Base-by-base conservation (phyloP, 768 basidiomycete species). In the Leucocoprinus birnbaumii region DNA sequence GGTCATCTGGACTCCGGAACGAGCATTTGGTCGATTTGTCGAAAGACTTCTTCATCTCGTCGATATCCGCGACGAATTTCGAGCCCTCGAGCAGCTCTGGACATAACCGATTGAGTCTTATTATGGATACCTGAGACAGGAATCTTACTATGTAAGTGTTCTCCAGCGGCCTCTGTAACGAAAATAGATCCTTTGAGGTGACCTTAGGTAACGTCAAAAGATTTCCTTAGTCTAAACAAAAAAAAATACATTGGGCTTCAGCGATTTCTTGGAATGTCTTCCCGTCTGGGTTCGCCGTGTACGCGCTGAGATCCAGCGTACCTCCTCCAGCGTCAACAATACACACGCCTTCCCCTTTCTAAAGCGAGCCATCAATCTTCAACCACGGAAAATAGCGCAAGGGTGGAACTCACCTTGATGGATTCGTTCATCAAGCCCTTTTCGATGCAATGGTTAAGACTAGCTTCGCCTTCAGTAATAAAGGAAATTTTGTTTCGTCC, bases 291-390 rank as follows among this genome's bases (percentile, higher is more conserved):
- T 62, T 68, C 16, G 56, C 59, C 21, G 64, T 71, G 54, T 83
- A 84, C 7, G 79, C 73, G 54, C 77, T 82, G 34, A 84, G 68
- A 58, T 85, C 84, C 24, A 85, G 67, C 0, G 82, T 85, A 31
- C 82, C 84, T 53, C 81, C 81, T 9, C 83, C 83, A 4, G 82
- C 81, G 58, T 85, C 83, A 21, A 84, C 75, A 26, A 85, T 68
- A 51, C 82, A 68, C 4, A 82, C 66, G 2, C 76, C 78, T 35
- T 79, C 61, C 13, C 74, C 74, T 7, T 62, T 65, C 78, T 80
- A 51, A 47, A 26, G n/a, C n/a, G n/a, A n/a, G n/a, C n/a, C 16
- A 44, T 11, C 38, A 38, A 38, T 6, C 13, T 10, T 13, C 16
- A 38, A 38, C n/a, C n/a, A n/a, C n/a, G n/a, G n/a, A n/a, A n/a